phyloP scores from a whole-genome alignment of 441 rosid genomes.

The Biscutella laevigata region DNA sequence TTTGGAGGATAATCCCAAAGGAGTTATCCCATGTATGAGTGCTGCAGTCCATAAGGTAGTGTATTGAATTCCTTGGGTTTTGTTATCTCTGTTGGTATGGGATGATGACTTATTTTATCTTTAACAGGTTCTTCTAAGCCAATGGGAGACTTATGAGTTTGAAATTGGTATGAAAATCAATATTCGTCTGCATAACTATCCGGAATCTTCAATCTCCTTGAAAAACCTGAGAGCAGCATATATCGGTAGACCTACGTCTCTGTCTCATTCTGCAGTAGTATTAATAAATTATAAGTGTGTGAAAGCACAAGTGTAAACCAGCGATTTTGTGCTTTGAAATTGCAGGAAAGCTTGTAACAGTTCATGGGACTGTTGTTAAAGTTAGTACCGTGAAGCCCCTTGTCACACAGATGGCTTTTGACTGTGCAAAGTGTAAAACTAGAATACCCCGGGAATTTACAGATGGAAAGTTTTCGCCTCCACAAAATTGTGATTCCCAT shows the following conservation, averaged over 20 bases:
- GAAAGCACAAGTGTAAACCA: neutral
- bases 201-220: no score
- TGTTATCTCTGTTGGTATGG: constrained; percentile 1
- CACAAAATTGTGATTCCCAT: constrained; percentile 53
- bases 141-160: constrained; percentile 31
- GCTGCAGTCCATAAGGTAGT: constrained; percentile 86
- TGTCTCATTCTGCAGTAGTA: neutral
- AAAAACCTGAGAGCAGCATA: no score
- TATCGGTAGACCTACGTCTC: no score
- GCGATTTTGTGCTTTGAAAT: constrained; percentile 21
- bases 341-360: constrained; percentile 89
- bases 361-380: constrained; percentile 84
- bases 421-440: constrained; percentile 72
- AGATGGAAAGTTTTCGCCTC: constrained; percentile 94
- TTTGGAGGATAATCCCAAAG: constrained; percentile 67
- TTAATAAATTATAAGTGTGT: neutral
- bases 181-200: constrained; percentile 68
- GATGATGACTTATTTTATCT: constrained; percentile 9
- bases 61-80: neutral
- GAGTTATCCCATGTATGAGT: constrained; percentile 65
- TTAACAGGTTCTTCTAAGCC: constrained; percentile 43
- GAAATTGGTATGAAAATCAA: constrained; percentile 53
- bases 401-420: constrained; percentile 66
- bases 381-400: constrained; percentile 89
- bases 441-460: constrained; percentile 49